Evolutionary conservation across 2,329 filamentous ascomycete species (phyloP), one percentile per base, ranked within the genome.

Genomic region (Scopulariopsis brevicaulis): DNA sequence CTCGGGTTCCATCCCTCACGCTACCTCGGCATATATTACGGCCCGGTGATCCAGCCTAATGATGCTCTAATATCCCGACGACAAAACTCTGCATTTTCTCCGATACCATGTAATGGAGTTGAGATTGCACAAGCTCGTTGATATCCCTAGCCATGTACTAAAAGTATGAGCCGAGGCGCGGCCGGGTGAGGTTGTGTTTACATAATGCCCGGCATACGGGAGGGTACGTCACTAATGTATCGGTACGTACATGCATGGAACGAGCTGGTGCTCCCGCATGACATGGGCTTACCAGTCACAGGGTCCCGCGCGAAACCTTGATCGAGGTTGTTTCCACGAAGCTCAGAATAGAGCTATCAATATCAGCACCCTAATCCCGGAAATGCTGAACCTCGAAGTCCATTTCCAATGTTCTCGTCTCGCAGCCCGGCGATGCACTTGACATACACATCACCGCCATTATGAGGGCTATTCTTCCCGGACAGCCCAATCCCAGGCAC

Each of bases 381-480:
- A n/a, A 20, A 20, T 22, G n/a, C 15, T 18, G 7, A 22, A 48
- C 4, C n/a, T 22, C 43, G 15, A 48, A n/a, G 43, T 22, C 10
- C 18, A 8, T 22, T 48, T 48, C 43, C n/a, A 22, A 48, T 48
- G 43, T 20, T 22, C n/a, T 22, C 43, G 7, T 48, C 43, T 10
- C 12, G n/a, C 50, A 18, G 14, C 5, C 12, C 24, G 24, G 50
- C 4, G 12, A 52, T 52, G 50, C 50, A 6, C 50, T n/a, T 52
- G 50, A 52, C 24, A 52, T 28, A 25, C 22, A 25, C 22, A 14
- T 3, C 34, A 22, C 50, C 54, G 14, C 34, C 75, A 83, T 75
- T 71, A 91, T 91, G 87, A 85, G 85, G 78, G 82, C 84, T 69
- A 83, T 92, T 74, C 80, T 92, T 65, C 90, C 90, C 63, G 89